phyloP scores from a whole-genome alignment of 2,329 filamentous ascomycete species.

The Rugonectria rugulosa region DNA sequence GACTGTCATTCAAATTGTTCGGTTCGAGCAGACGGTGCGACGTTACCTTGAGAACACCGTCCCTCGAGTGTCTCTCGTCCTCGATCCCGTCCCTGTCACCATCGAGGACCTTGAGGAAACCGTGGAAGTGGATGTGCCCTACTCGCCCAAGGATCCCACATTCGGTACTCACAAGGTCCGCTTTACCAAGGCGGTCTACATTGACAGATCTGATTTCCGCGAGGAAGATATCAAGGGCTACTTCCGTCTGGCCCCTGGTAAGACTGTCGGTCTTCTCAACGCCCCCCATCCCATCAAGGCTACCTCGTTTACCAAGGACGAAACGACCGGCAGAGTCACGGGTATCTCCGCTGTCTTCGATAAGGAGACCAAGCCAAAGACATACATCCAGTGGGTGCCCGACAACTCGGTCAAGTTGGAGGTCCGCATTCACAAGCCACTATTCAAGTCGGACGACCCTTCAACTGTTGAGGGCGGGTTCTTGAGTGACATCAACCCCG shows the following conservation, averaged over 20 bases:
- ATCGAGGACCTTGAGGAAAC: constrained; percentile 76
- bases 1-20: constrained; percentile 78
- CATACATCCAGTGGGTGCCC: constrained; percentile 89
- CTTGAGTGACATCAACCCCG: constrained; percentile 82
- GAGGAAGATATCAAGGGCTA: constrained; percentile 78
- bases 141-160: constrained; percentile 79
- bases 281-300: constrained; percentile 75
- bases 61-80: constrained; percentile 86
- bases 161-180: constrained; percentile 67
- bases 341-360: constrained; percentile 71
- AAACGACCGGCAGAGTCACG: constrained; percentile 68
- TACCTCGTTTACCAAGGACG: constrained; percentile 73
- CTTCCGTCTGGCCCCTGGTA: constrained; percentile 81
- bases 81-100: constrained; percentile 83
- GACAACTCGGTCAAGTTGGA: constrained; percentile 74
- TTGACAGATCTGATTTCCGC: constrained; percentile 83
- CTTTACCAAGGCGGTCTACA: constrained; percentile 83
- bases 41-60: constrained; percentile 88
- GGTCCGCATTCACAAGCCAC: constrained; percentile 78
- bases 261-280: constrained; percentile 78
- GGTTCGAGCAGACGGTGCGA: constrained; percentile 87
- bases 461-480: constrained; percentile 80
- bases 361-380: constrained; percentile 77
- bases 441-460: constrained; percentile 90
- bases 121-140: constrained; percentile 73